These are phyloP conservation scores for Apiospora sp. DNA, from an alignment of 2,329 filamentous ascomycete genomes.

Conservation along the genomic window DNA sequence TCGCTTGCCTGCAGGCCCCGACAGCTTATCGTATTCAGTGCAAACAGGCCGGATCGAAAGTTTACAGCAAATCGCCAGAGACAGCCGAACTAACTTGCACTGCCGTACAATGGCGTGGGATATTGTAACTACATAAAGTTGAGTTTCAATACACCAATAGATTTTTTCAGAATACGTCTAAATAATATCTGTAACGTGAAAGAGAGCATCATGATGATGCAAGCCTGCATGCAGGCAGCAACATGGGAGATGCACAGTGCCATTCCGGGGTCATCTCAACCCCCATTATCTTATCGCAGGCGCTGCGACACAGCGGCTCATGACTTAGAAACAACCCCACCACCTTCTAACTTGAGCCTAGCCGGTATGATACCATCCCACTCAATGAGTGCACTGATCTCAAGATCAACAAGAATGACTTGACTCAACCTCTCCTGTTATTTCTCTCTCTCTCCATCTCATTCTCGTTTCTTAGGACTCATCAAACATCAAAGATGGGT, in stretches of 20 bases:
- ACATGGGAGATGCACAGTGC: background rate
- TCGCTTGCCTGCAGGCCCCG: background rate
- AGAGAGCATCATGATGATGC: no score
- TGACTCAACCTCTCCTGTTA: background rate
- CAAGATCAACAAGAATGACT: background rate
- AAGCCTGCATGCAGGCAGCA: no score
- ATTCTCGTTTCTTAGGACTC: background rate
- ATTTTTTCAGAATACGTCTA: no score
- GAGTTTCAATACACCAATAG: no score
- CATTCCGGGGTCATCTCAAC: background rate
- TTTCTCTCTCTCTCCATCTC: background rate
- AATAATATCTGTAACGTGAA: no score
- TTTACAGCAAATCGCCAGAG: no score
- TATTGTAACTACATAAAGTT: no score
- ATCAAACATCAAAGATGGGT: constrained; percentile 32
- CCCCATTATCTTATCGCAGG: background rate
- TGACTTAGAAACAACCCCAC: background rate
- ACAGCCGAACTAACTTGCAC: no score
- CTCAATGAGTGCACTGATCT: background rate
- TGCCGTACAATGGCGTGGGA: no score
- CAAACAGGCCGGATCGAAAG: no score
- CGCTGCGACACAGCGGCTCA: background rate
- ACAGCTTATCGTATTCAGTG: background rate
- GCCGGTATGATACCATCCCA: constrained; percentile 12
- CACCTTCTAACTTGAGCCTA: constrained; percentile 10